phyloP scores from a whole-genome alignment of 2,329 filamentous ascomycete genomes.

The Cytospora schulzeri region DNA sequence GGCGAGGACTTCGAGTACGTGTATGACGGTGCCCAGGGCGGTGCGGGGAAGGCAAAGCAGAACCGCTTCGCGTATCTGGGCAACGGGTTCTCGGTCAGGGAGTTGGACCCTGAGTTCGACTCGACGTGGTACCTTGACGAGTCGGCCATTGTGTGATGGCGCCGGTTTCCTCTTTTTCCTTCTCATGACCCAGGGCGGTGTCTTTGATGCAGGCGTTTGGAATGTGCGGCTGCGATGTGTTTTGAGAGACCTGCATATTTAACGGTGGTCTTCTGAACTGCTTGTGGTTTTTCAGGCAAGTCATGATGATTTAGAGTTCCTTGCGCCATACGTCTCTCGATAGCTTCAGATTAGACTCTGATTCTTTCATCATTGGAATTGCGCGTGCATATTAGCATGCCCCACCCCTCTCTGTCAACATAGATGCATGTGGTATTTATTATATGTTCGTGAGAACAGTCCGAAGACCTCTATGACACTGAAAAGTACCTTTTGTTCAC shows the following conservation, averaged over 20 bases:
- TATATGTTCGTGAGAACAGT: neutral
- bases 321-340: neutral
- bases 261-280: neutral
- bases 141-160: conserved; percentile 22
- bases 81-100: conserved; percentile 54
- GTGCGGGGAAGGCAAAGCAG: conserved; percentile 29
- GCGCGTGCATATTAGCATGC: neutral
- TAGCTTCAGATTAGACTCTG: neutral
- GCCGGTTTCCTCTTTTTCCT: neutral
- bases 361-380: neutral
- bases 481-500: neutral
- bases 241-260: neutral
- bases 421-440: neutral
- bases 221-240: neutral
- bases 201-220: conserved; percentile 2
- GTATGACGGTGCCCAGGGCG: conserved; percentile 36
- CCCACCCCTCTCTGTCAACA: neutral
- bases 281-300: neutral
- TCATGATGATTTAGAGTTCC: neutral
- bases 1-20: conserved; percentile 58
- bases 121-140: conserved; percentile 48
- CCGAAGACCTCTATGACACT: neutral
- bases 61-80: conserved; percentile 56
- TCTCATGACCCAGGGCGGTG: neutral
- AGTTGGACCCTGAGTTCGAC: conserved; percentile 42